Conservation (phyloP, 257 asterid genomes). For the Scutellaria baicalensis region DNA sequence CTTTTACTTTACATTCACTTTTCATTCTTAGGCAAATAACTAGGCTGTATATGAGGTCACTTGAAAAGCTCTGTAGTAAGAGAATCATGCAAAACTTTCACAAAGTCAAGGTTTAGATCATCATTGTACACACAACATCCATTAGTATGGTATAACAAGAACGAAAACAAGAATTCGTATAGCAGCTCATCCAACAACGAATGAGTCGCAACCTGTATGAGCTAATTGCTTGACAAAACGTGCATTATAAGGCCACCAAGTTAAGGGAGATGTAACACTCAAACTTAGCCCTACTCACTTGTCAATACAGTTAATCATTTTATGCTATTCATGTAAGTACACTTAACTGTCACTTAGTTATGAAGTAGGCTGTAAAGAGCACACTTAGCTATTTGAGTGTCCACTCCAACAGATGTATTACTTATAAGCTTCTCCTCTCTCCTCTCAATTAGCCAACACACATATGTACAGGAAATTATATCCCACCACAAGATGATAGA, state of each 20-base stretch:
- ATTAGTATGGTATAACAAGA: not conserved
- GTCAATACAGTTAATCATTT: too few species aligned
- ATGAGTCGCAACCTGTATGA: not conserved
- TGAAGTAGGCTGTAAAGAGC: too few species aligned
- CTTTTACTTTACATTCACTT: not conserved
- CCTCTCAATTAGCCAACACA: not conserved
- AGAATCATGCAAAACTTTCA: not conserved
- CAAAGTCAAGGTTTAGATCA: not conserved
- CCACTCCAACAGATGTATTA: too few species aligned
- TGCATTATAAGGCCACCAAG: too few species aligned
- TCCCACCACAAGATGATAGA: not conserved
- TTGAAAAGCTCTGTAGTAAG: not conserved
- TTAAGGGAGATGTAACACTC: too few species aligned
- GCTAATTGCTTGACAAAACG: not conserved
- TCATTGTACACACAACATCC: not conserved
- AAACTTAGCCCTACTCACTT: too few species aligned
- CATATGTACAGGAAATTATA: not conserved
- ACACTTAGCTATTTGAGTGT: too few species aligned
- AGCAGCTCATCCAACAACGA: not conserved
- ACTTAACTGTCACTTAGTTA: too few species aligned
- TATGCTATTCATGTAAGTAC: too few species aligned
- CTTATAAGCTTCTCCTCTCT: not conserved
- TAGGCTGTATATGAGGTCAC: not conserved
- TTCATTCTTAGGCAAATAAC: not conserved
- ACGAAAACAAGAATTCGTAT: not conserved